Evolutionary conservation across 2,329 filamentous ascomycete genomes (phyloP).

Genomic region (Fusarium scirpi): DNA sequence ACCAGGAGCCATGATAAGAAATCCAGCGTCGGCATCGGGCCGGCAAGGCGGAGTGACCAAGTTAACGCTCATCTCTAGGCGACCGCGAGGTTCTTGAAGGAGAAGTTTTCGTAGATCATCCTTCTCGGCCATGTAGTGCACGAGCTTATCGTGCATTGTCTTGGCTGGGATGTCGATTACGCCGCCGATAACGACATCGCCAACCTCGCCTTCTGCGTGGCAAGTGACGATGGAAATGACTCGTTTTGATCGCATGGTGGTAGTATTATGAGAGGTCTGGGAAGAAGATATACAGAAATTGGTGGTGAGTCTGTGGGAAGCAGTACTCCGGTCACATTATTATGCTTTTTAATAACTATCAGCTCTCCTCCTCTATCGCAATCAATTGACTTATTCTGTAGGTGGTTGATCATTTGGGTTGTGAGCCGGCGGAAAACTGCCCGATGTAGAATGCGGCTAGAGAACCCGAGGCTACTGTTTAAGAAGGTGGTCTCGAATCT

Average conservation of each 20-base stretch:
- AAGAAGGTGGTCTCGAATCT: background rate
- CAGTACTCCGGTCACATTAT: background rate
- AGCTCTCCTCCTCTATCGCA: background rate
- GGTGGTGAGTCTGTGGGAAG: background rate
- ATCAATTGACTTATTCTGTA: background rate
- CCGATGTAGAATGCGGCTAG: constrained; percentile 11
- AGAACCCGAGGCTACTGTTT: constrained; percentile 15
- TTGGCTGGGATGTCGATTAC: constrained; percentile 57
- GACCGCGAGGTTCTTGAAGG: constrained; percentile 10
- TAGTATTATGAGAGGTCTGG: background rate
- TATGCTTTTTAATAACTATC: constrained; percentile 10
- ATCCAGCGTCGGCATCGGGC: constrained; percentile 56
- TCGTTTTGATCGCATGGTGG: constrained; percentile 22
- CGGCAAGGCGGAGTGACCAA: constrained; percentile 47
- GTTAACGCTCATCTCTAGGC: constrained; percentile 13
- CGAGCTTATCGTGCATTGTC: constrained; percentile 63
- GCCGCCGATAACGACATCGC: constrained; percentile 63
- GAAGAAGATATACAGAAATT: background rate
- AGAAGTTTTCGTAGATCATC: constrained; percentile 51
- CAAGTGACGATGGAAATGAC: constrained; percentile 51
- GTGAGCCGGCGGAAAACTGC: constrained; percentile 14
- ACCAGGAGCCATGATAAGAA: constrained; percentile 50
- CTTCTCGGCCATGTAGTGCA: constrained; percentile 55
- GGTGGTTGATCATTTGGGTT: constrained; percentile 1
- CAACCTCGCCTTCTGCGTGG: constrained; percentile 58